Evolutionary conservation across 1,284 basidiomycete genomes (phyloP).

Genomic region (Pyrrhoderma lamaoense): DNA sequence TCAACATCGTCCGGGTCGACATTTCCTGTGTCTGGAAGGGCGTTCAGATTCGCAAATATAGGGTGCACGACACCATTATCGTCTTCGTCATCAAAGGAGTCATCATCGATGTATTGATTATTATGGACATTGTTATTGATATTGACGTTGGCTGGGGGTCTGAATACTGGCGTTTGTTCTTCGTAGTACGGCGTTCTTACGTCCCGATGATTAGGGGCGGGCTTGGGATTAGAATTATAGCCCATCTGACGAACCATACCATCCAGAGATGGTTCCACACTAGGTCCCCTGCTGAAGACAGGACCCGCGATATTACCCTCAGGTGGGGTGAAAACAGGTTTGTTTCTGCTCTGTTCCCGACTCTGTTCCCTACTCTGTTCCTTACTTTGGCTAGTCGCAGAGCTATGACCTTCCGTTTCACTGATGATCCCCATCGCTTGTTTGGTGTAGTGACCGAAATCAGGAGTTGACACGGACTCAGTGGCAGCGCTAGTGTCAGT

Average conservation of each 20-base stretch:
- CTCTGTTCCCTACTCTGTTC: conserved; percentile 6
- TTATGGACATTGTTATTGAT: no score
- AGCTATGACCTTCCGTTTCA: conserved; percentile 21
- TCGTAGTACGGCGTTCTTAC: not conserved
- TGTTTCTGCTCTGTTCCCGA: not conserved
- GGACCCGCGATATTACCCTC: no score
- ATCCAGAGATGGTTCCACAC: conserved; percentile 36
- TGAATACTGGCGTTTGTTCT: conserved; percentile 1
- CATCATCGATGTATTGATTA: no score
- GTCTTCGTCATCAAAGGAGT: no score
- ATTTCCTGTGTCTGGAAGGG: no score
- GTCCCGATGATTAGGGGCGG: no score
- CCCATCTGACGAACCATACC: conserved; percentile 48
- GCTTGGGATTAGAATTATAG: conserved; percentile 24
- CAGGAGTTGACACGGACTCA: conserved; percentile 58
- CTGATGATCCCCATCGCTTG: conserved; percentile 34
- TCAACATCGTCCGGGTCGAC: conserved; percentile 5
- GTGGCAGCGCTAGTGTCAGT: conserved; percentile 45
- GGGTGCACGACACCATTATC: no score
- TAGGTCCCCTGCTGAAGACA: conserved; percentile 8
- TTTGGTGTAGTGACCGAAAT: conserved; percentile 51
- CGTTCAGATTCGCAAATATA: no score
- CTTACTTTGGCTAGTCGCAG: conserved; percentile 13
- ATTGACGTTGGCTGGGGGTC: no score
- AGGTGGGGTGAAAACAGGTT: no score